Base-by-base conservation (phyloP, 1,284 basidiomycete species). In the Abortiporus biennis region DNA sequence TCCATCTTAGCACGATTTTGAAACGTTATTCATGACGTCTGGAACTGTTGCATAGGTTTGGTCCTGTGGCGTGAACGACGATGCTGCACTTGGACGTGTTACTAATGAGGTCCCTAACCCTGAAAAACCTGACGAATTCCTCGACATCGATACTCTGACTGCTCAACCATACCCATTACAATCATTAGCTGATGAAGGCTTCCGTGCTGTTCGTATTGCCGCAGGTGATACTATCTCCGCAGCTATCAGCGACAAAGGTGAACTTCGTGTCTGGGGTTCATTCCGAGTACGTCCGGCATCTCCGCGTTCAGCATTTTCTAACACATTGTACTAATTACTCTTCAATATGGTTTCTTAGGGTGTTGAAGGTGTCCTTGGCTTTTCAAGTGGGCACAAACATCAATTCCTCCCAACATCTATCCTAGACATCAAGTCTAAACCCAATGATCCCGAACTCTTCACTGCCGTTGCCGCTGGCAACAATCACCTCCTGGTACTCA, bases 31-130 rank as follows among this genome's bases (percentile, higher is more conserved):
- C 9, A 29, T 29, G 9, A 9, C n/a, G 27, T 36, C 33, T 44
- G 40, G 39, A 38, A 25, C 3, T 27, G 29, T 41, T 29, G 38
- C 25, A 36, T 55, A 89, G 87, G 68, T 90, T 15, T 87, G 85
- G 78, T 85, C 86, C 11, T 92, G 85, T 64, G 92, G 92, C 34
- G 81, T 88, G 50, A 96, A 97, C 61, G 93, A 97, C 59, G 85
- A 91, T 53, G 91, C 88, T 40, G 86, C 89, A 24, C 75, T 97
- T 16, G 93, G 93, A 16, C 78, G 92, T 45, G 60, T 77, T 47
- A 92, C 54, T 4, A 33, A 34, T 22, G 35, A 52, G n/a, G 50
- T 54, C 3, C 52, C 50, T 2, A 40, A 57, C 36, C 53, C 52
- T 11, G 53, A 52, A 36, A 51, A 57, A 19, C 46, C 51, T 23